These are phyloP conservation scores for Acanthamoeba culbertsoni DNA, from an alignment of 208 protist genomes.

Conservation along the genomic window DNA sequence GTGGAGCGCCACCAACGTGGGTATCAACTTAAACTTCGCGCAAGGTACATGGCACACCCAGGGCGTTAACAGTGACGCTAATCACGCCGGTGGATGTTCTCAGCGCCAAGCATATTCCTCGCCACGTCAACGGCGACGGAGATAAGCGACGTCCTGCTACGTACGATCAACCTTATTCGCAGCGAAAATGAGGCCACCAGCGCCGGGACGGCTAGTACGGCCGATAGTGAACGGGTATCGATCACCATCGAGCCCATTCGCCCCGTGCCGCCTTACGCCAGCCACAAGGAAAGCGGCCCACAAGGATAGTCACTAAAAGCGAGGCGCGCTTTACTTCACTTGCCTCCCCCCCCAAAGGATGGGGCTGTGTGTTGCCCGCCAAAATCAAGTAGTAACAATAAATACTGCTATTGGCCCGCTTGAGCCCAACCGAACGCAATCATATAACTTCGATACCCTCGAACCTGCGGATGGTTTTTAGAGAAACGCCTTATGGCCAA, in stretches of 20 bases:
- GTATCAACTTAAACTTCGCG: not conserved
- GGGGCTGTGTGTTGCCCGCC: too few species aligned
- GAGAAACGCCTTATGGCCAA: not conserved
- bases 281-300: not conserved
- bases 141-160: not conserved
- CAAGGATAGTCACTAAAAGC: too few species aligned
- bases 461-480: not conserved
- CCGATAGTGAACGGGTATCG: not conserved
- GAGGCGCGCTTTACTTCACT: too few species aligned
- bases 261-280: not conserved
- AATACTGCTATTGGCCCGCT: too few species aligned
- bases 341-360: too few species aligned
- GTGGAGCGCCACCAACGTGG: not conserved
- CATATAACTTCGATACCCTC: slow-evolving; percentile 26
- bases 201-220: not conserved
- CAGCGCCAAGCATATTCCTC: not conserved
- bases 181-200: not conserved
- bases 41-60: not conserved
- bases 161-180: not conserved
- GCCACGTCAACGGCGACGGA: not conserved
- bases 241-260: not conserved
- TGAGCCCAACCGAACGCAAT: too few species aligned
- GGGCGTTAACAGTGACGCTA: not conserved
- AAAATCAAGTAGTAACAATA: too few species aligned
- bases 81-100: too few species aligned